phyloP scores from a whole-genome alignment of 768 basidiomycete genomes.

The Ramaria rubella region DNA sequence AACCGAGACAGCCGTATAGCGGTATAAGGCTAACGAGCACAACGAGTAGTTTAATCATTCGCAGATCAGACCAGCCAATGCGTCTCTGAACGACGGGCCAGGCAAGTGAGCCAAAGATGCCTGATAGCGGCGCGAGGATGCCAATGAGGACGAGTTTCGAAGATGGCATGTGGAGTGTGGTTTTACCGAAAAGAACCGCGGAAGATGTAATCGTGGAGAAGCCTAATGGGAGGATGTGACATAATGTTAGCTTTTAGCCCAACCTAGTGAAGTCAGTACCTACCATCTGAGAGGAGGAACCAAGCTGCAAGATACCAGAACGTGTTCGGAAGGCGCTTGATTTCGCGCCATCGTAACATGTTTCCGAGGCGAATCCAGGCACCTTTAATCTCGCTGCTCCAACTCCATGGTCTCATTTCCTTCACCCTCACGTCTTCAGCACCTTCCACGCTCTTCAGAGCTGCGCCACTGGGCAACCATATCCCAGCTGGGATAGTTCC shows the following conservation, averaged over 20 bases:
- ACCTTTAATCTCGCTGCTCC: constrained; percentile 44
- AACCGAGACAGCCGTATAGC: constrained; percentile 77
- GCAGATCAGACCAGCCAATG: constrained; percentile 58
- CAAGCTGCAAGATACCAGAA: constrained; percentile 89
- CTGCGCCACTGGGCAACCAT: constrained; percentile 51
- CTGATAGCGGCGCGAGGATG: constrained; percentile 66
- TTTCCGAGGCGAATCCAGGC: constrained; percentile 73
- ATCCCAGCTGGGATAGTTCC: constrained; percentile 74
- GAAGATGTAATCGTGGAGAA: constrained; percentile 92
- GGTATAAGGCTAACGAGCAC: constrained; percentile 61
- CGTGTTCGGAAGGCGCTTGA: constrained; percentile 70
- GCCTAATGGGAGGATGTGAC: constrained; percentile 35
- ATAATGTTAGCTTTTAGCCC: not conserved
- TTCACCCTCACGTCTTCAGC: constrained; percentile 10
- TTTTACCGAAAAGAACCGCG: constrained; percentile 89
- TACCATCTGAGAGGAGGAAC: constrained; percentile 91
- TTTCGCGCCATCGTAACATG: constrained; percentile 70
- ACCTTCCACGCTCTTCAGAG: constrained; percentile 10
- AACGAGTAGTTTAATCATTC: constrained; percentile 61
- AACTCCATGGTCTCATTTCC: constrained; percentile 34
- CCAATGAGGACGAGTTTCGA: constrained; percentile 76
- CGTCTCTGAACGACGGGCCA: constrained; percentile 71
- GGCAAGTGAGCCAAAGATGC: constrained; percentile 77
- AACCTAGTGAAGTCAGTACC: constrained; percentile 16
- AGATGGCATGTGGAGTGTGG: constrained; percentile 72